These are phyloP conservation scores for Talaromyces sp. DNA, from an alignment of 2,329 filamentous ascomycete species.

Conservation along the genomic window DNA sequence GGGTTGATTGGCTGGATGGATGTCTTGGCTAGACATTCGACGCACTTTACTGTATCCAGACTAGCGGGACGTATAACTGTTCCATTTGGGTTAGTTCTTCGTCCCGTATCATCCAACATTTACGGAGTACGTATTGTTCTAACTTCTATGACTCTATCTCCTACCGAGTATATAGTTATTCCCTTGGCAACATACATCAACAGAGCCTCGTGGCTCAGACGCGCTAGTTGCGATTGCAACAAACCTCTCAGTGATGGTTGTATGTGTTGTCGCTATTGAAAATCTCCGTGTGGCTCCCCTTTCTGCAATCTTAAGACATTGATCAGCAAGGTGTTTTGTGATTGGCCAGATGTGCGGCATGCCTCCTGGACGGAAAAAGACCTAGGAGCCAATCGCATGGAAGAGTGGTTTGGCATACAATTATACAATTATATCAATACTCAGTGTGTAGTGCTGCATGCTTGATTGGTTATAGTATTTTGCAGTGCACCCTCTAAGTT, in stretches of 20 bases:
- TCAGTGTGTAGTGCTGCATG: neutral
- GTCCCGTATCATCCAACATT: neutral
- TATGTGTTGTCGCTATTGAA: neutral
- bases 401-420: neutral
- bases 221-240: neutral
- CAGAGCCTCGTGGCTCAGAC: neutral
- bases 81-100: neutral
- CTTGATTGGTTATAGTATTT: neutral
- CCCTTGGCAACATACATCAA: neutral
- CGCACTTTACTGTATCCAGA: neutral
- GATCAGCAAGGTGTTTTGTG: neutral
- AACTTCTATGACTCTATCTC: neutral
- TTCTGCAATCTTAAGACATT: neutral
- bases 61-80: neutral
- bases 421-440: neutral
- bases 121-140: neutral
- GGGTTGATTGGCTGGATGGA: neutral
- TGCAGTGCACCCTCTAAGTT: neutral
- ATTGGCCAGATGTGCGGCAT: neutral
- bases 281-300: neutral
- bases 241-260: neutral
- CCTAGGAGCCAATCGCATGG: neutral
- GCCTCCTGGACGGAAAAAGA: neutral
- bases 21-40: neutral
- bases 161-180: neutral